phyloP scores from a whole-genome alignment of 495 filamentous ascomycete genomes.

The Xylaria nigripes region DNA sequence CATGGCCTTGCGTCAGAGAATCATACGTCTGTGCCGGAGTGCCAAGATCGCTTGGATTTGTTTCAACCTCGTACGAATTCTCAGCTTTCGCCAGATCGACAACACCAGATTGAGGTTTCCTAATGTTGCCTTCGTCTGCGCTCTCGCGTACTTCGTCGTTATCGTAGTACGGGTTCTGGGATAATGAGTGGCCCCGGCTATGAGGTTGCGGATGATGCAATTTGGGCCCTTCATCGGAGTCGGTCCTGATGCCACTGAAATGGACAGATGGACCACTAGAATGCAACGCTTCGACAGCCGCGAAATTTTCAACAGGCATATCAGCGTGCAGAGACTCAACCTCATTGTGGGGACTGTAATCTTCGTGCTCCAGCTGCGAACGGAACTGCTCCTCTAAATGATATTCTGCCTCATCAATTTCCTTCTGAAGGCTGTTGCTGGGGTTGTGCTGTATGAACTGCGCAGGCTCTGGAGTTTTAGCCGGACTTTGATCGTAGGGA shows the following conservation, averaged over 20 bases:
- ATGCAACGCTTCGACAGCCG: conserved; percentile 22
- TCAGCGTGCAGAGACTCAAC: conserved; percentile 25
- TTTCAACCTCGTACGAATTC: conserved; percentile 63
- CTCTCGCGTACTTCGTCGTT: conserved; percentile 27
- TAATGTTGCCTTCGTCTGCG: conserved; percentile 29
- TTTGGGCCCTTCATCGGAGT: conserved; percentile 38
- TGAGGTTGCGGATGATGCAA: conserved; percentile 56
- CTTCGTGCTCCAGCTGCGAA: conserved; percentile 60
- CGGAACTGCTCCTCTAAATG: conserved; percentile 68
- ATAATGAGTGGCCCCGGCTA: conserved; percentile 49
- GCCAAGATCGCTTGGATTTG: conserved; percentile 65
- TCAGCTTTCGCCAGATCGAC: conserved; percentile 27
- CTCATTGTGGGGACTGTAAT: conserved; percentile 47
- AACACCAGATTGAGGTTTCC: conserved; percentile 21
- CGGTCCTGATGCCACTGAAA: conserved; percentile 38
- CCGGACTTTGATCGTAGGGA: conserved; percentile 40
- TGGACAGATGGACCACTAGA: conserved; percentile 34
- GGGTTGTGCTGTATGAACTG: conserved; percentile 35
- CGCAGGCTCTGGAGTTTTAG: conserved; percentile 40
- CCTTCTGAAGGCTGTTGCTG: conserved; percentile 61
- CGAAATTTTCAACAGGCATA: conserved; percentile 10
- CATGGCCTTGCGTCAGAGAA: conserved; percentile 31
- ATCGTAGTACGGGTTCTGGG: conserved; percentile 45
- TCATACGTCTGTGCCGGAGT: conserved; percentile 46
- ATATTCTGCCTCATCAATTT: conserved; percentile 79